Evolutionary conservation across 805 yeast genomes (phyloP).

Genomic region (Hanseniaspora lachancei): DNA sequence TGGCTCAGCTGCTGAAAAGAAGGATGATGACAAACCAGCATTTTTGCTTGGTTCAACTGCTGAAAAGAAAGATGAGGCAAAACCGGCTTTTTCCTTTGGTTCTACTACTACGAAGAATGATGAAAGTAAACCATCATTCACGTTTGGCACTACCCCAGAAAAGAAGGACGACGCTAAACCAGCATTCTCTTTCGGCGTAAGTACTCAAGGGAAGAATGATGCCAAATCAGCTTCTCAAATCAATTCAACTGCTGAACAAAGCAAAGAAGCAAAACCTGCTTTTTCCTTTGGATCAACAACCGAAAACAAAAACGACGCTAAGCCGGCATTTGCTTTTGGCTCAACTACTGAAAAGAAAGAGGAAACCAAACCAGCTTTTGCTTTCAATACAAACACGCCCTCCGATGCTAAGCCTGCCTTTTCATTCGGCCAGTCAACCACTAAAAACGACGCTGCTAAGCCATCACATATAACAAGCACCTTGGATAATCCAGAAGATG

Average conservation of each 20-base stretch:
- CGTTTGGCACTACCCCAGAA: constrained; percentile 1
- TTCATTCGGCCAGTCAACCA: constrained; percentile 7
- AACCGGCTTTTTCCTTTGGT: neutral
- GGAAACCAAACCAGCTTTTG: constrained; percentile 13
- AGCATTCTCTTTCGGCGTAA: constrained; percentile 15
- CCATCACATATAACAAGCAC: neutral
- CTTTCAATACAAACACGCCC: constrained; percentile 2
- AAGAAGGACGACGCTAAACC: constrained; percentile 11
- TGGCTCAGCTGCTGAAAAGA: neutral
- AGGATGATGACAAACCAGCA: neutral
- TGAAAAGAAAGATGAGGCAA: neutral
- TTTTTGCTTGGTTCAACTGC: neutral
- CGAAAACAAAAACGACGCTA: neutral
- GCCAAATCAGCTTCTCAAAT: constrained; percentile 12
- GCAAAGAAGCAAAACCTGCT: neutral
- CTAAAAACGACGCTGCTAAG: neutral
- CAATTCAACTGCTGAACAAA: neutral
- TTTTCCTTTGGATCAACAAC: neutral
- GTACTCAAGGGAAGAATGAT: neutral
- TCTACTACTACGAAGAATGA: neutral
- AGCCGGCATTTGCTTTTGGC: neutral
- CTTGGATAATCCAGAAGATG: neutral
- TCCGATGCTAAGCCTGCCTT: neutral
- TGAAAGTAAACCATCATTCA: neutral
- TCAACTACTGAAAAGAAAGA: neutral